Evolutionary conservation across 352 stramenopile species (phyloP), one percentile per base, ranked within the genome.

Genomic region (Globisporangium iwayamae): DNA sequence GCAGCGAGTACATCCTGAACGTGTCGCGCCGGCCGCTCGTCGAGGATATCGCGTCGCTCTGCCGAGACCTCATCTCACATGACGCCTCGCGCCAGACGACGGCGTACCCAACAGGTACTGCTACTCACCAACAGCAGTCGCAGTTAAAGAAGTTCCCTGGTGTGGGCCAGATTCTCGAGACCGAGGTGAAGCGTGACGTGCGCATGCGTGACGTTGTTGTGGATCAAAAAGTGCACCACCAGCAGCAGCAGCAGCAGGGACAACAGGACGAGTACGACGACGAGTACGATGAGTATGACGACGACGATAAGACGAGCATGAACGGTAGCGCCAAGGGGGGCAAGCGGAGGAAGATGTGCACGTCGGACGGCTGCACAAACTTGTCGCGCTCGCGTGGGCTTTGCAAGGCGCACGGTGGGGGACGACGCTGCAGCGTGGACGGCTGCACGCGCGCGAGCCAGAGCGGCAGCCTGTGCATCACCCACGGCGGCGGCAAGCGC

Each of bases 261-360:
- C 52, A 67, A 13, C 38, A 65, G 43, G 61, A 64, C 6, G 61
- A 69, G 8, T 43, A 59, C 56, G 57, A 66, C 28, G 25, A 56
- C 13, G 39, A 46, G n/a, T 48, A 71, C 22, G 61, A 57, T 32
- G 55, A 71, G 45, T 18, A 70, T 22, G 66, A 71, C 11, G 65
- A 70, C 32, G 60, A 70, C 48, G 62, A 75, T 43, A 70, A 71
- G 62, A 58, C 36, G 51, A 66, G 61, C 52, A 53, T 22, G 39
- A 58, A 55, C 41, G 59, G 60, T 46, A 55, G 30, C 20, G 55
- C 34, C 51, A 66, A 56, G 45, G 74, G 81, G 14, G 74, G 81
- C 13, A 92, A 92, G 65, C 79, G 85, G 3, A 76, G 85, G 25
- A 94, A 94, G 61, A 90, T 92, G 72, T 96, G 87, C 56, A 91